These are phyloP conservation scores for Diaporthe humulicola DNA, from an alignment of 2,329 filamentous ascomycete species.

Conservation along the genomic window DNA sequence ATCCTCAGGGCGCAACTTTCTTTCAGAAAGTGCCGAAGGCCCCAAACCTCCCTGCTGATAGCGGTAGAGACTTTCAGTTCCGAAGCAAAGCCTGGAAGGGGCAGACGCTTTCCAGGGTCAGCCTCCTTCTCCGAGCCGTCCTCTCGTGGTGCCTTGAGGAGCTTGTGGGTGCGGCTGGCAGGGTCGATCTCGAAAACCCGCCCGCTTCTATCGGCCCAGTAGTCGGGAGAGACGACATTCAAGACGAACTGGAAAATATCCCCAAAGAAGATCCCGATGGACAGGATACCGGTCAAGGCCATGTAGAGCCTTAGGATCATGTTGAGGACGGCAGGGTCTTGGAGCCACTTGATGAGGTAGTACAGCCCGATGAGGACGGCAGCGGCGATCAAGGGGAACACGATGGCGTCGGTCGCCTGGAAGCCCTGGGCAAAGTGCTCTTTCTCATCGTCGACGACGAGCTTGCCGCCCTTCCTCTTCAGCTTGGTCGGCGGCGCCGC, in stretches of 20 bases:
- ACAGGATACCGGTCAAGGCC: constrained; percentile 82
- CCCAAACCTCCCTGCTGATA: constrained; percentile 58
- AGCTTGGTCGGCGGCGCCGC: constrained; percentile 71
- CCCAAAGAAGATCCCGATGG: constrained; percentile 79
- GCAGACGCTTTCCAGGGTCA: constrained; percentile 47
- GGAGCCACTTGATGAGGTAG: constrained; percentile 88
- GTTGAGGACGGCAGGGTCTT: constrained; percentile 85
- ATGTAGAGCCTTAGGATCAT: constrained; percentile 88
- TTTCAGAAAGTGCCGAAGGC: constrained; percentile 62
- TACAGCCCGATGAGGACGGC: constrained; percentile 80
- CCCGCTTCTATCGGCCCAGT: constrained; percentile 68
- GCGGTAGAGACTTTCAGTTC: constrained; percentile 41
- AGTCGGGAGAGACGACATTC: constrained; percentile 79
- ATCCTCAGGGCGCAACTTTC: constrained; percentile 66
- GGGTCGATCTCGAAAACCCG: constrained; percentile 60
- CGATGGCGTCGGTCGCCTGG: constrained; percentile 82
- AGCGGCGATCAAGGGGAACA: constrained; percentile 86
- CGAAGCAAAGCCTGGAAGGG: constrained; percentile 40
- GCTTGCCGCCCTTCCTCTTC: constrained; percentile 49
- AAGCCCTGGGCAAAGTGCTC: constrained; percentile 72
- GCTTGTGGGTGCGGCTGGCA: constrained; percentile 53
- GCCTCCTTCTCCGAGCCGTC: constrained; percentile 46
- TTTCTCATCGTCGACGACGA: constrained; percentile 61
- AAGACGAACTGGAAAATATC: constrained; percentile 76
- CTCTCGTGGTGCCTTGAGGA: constrained; percentile 44